Evolutionary conservation across 1,284 basidiomycete species (phyloP).

Genomic region (Flammula alnicola): DNA sequence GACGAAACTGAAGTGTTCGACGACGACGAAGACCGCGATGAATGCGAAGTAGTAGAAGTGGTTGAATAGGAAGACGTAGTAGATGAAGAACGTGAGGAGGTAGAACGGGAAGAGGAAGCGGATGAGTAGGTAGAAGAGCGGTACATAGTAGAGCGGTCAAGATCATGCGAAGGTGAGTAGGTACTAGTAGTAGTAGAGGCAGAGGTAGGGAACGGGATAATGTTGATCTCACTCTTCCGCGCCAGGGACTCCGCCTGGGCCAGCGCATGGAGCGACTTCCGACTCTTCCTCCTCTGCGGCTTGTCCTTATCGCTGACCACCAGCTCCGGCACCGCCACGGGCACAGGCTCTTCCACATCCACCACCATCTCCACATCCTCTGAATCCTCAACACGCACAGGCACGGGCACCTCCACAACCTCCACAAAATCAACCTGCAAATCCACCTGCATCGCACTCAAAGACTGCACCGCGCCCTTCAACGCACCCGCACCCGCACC

Average conservation of each 20-base stretch:
- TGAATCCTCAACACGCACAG: not conserved
- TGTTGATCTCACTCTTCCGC: not conserved
- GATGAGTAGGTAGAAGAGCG: not conserved
- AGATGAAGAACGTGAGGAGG: not conserved
- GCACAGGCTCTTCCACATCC: not conserved
- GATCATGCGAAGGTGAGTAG: too few relatives aligned
- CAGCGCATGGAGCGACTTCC: not conserved
- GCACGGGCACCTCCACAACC: not conserved
- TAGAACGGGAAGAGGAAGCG: too few relatives aligned
- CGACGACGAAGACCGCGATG: too few relatives aligned
- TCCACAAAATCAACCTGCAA: not conserved
- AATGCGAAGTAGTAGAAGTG: not conserved
- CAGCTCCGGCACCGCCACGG: not conserved
- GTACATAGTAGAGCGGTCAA: not conserved
- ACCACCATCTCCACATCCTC: not conserved
- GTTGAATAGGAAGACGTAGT: not conserved
- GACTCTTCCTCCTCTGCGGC: not conserved
- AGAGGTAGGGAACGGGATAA: constrained; percentile 7
- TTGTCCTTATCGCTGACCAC: not conserved
- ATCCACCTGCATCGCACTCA: too few relatives aligned
- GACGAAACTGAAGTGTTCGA: too few relatives aligned
- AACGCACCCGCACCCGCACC: not conserved
- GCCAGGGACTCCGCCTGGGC: not conserved
- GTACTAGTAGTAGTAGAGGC: not conserved
- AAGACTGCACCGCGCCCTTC: not conserved